Evolutionary conservation across 164 flowering plant species (phyloP).

Genomic region (Vitis amurensis): DNA sequence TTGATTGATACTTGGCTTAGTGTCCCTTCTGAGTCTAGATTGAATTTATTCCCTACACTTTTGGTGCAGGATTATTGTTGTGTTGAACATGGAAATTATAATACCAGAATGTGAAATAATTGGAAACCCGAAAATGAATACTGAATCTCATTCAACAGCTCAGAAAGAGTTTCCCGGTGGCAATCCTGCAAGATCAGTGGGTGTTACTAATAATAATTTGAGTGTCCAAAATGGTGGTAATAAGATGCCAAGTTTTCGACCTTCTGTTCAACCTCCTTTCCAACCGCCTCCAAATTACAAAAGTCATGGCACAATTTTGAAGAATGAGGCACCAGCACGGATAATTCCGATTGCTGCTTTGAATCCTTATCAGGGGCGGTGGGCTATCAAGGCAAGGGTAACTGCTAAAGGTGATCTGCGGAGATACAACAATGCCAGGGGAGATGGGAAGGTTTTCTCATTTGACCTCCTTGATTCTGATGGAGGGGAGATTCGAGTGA

Average conservation of each 20-base stretch:
- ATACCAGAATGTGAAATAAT: constrained; percentile 72
- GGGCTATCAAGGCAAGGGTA: constrained; percentile 99
- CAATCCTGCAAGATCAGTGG: constrained; percentile 15
- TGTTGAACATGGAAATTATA: constrained; percentile 87
- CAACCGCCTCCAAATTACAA: constrained; percentile 86
- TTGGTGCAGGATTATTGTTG: constrained; percentile 75
- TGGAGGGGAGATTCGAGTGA: constrained; percentile 95
- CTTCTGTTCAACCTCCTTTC: constrained; percentile 82
- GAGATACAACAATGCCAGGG: constrained; percentile 90
- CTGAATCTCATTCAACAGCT: constrained; percentile 36
- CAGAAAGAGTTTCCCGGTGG: constrained; percentile 27
- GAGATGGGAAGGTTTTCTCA: constrained; percentile 99
- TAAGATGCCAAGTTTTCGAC: constrained; percentile 44
- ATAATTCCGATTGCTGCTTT: constrained; percentile 87
- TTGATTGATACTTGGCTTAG: neutral
- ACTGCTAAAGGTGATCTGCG: constrained; percentile 95
- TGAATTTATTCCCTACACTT: neutral
- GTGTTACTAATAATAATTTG: constrained; percentile 11
- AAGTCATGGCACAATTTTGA: constrained; percentile 74
- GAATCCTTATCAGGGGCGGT: constrained; percentile 96
- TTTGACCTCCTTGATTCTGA: constrained; percentile 96
- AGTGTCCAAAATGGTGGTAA: constrained; percentile 25
- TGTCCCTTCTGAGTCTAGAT: neutral
- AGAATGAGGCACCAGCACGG: constrained; percentile 95
- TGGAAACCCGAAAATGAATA: constrained; percentile 62